Base-by-base conservation (phyloP, 257 asterid species). In the Solanum verrucosum region DNA sequence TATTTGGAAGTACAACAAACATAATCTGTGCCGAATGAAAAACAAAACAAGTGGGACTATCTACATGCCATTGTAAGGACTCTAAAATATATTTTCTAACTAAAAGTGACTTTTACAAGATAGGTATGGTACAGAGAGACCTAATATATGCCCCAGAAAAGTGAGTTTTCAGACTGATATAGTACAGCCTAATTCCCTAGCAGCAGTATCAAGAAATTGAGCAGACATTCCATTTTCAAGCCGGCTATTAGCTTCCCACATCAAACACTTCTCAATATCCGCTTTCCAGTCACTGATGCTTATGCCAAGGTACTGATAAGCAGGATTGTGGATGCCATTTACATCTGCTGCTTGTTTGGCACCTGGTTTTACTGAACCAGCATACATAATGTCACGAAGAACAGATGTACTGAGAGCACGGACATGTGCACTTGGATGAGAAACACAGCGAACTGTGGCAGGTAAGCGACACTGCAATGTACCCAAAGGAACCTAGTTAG, bases 381-480 rank as follows among this genome's bases (percentile, higher is more conserved):
- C 92, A 29, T 92, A 93, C 77, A 94, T 89, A 85, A 97, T 96
- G 52, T 98, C 98, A 23, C 96, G 98, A 86, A 97, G 99, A 83
- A 97, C 98, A 14, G 99, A 97, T 60, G 91, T 95, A 93, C 99
- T 97, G 21, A 97, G 98, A 33, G 98, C 95, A n/a, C 99, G 98
- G 37, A 97, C 99, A 65, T 95, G 99, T 86, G 99, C 99, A 52
- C 99, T 97, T 6, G 95, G 96, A 89, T 97, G 99, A 81, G 99
- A 97, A 81, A 95, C 94, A 83, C 99, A 97, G 13, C 98, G 98
- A 81, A 95, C 97, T 4, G 98, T 97, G 34, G 99, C 99, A 67
- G 99, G 91, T 88, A 97, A 93, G 49, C 99, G 99, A 90, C 99
- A 97, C 98, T 97, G 96, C 90, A 92, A 11, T 71, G 35, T 79